Conservation (phyloP, 2,329 filamentous ascomycete genomes). For the Trichoderma atroviride region DNA sequence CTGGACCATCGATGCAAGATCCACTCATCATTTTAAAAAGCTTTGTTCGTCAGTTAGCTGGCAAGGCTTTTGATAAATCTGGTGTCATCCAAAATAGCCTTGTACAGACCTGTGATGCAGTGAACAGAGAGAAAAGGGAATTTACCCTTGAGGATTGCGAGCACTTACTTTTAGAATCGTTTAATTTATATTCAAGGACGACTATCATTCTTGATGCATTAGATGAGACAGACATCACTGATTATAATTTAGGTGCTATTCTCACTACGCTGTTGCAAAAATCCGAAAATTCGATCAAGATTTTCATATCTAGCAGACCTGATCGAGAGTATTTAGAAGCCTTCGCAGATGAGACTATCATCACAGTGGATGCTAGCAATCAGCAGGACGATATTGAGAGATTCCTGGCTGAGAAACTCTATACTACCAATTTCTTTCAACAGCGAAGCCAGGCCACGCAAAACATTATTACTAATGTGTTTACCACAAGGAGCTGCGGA, state of each 20-base stretch:
- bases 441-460: too few species aligned
- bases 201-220: conserved; percentile 29
- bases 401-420: conserved; percentile 21
- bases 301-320: conserved; percentile 29
- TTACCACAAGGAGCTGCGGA: neutral
- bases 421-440: neutral
- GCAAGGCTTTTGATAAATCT: neutral
- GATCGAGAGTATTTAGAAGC: conserved; percentile 25
- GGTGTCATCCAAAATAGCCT: neutral
- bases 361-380: conserved; percentile 24
- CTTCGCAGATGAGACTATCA: conserved; percentile 10
- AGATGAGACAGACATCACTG: conserved; percentile 29
- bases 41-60: conserved; percentile 28
- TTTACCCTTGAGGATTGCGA: conserved; percentile 25
- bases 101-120: neutral
- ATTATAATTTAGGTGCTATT: conserved; percentile 20
- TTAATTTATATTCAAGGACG: conserved; percentile 16
- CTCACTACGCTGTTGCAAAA: conserved; percentile 18
- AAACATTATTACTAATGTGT: neutral
- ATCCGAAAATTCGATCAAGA: conserved; percentile 26
- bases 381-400: conserved; percentile 30
- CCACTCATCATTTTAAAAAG: conserved; percentile 27
- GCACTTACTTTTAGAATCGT: conserved; percentile 18
- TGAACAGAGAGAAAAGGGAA: conserved; percentile 1
- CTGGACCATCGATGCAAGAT: conserved; percentile 23